Percentiles rank a stretch among this genome's conserved stretches.
Evolutionary conservation across 345 rosid species (phyloP).

Genomic region (Eucalyptus polybractea): DNA sequence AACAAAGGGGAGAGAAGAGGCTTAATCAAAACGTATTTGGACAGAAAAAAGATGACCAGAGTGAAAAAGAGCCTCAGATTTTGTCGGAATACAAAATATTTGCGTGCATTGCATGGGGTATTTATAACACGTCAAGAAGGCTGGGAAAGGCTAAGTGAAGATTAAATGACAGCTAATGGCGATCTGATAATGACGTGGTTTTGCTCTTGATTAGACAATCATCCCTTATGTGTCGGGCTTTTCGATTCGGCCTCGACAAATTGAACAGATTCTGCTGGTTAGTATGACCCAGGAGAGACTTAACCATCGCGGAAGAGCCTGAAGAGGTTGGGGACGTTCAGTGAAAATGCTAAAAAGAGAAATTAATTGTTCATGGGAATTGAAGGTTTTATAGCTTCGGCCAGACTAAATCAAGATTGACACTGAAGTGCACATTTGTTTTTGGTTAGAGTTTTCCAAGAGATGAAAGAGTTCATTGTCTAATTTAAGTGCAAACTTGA

Average conservation of each 20-base stretch:
- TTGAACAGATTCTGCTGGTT: background rate
- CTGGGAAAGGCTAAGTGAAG: background rate
- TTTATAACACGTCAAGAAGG: background rate
- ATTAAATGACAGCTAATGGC: background rate
- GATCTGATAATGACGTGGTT: background rate
- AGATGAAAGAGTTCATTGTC: background rate
- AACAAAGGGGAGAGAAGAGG: background rate
- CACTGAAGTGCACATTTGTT: background rate
- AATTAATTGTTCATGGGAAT: background rate
- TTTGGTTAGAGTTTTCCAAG: background rate
- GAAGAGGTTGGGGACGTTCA: background rate
- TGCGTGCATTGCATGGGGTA: background rate
- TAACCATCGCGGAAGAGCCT: background rate
- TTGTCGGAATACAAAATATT: background rate
- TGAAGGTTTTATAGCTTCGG: background rate
- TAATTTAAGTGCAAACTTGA: background rate
- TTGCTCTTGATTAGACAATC: background rate
- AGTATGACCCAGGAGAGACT: background rate
- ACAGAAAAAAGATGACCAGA: background rate
- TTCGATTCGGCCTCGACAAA: background rate
- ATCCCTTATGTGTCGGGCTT: background rate
- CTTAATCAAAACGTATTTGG: background rate
- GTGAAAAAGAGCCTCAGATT: background rate
- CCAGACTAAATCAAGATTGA: background rate
- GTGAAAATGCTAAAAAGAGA: background rate